Evolutionary conservation across 345 rosid species (phyloP), one percentile per base, ranked within the genome.

Genomic region (Mangifera indica): DNA sequence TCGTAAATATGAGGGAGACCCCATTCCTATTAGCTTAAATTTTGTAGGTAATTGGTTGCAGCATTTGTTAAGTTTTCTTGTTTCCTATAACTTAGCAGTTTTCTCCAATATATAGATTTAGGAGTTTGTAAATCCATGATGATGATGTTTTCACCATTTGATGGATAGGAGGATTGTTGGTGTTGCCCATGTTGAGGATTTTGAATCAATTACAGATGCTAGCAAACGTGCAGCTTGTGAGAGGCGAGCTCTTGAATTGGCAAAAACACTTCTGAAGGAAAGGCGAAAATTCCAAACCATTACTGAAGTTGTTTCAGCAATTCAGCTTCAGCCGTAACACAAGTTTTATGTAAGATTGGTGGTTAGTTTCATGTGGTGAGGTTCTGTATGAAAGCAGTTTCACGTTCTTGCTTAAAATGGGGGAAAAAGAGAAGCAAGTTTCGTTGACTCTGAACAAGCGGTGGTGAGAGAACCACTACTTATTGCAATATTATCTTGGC

Each of bases 131-230:
- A 55, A 14, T 55, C 32, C 54, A 20, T 8, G 32, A 60, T 60
- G 62, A 40, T 71, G 60, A 11, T 65, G 26, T 14, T 45, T 37
- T 53, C 21, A 12, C 67, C 37, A 52, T 60, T 60, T 29, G 17
- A 60, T 56, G 80, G 60, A 61, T 70, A 94, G 93, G 93, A 89
- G 99, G 84, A 89, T 95, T 62, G 96, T 92, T 12, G 99, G 99
- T 56, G 98, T 95, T 57, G 93, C 96, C 9, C 99, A 92, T 83
- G 93, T 95, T 32, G 99, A 95, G 77, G 98, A 95, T 85, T 89
- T 95, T 66, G 99, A 92, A 81, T 92, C 96, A 37, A 95, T 95
- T 26, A 63, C 69, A 58, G 91, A 92, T 25, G 83, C 82, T 48
- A 57, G 84, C 70, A 78, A 59, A 72, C 80, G 96, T 66, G 96